phyloP scores from a whole-genome alignment of 768 basidiomycete genomes.

The Rubroboletus satanas region DNA sequence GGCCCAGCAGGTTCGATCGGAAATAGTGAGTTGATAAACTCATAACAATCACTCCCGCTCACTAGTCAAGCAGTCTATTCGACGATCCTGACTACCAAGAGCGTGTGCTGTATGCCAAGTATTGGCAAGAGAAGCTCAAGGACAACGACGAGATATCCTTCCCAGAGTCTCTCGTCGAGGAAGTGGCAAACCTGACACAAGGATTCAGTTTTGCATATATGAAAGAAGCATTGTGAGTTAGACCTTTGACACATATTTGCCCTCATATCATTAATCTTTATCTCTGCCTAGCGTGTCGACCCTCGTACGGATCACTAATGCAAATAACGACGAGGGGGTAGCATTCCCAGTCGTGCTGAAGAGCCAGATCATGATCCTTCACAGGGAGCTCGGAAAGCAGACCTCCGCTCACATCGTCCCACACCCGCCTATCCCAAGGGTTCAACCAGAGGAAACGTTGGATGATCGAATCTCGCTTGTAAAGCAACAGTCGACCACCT shows the following conservation, averaged over 20 bases:
- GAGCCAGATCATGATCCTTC: constrained; percentile 56
- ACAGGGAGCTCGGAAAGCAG: constrained; percentile 60
- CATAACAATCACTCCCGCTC: neutral
- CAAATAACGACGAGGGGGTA: constrained; percentile 45
- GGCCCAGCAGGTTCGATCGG: constrained; percentile 83
- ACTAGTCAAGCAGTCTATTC: constrained; percentile 49
- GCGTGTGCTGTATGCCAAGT: constrained; percentile 63
- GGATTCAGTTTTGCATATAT: constrained; percentile 84
- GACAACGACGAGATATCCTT: constrained; percentile 60
- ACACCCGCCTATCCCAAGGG: neutral
- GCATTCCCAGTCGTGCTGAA: constrained; percentile 51
- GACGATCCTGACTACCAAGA: constrained; percentile 65
- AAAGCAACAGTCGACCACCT: neutral
- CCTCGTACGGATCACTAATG: constrained; percentile 60
- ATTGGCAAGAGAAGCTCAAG: constrained; percentile 78
- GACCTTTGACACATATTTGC: neutral
- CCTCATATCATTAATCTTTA: neutral
- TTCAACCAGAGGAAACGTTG: neutral
- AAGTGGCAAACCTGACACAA: constrained; percentile 56
- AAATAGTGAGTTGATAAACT: constrained; percentile 59
- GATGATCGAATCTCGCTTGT: neutral
- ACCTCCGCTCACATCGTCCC: neutral
- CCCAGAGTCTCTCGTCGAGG: constrained; percentile 58
- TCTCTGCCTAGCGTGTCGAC: constrained; percentile 55
- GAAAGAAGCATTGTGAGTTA: constrained; percentile 81